Evolutionary conservation across 495 filamentous ascomycete species (phyloP), one percentile per base, ranked within the genome.

Genomic region (Aspergillus incahuasiensis): DNA sequence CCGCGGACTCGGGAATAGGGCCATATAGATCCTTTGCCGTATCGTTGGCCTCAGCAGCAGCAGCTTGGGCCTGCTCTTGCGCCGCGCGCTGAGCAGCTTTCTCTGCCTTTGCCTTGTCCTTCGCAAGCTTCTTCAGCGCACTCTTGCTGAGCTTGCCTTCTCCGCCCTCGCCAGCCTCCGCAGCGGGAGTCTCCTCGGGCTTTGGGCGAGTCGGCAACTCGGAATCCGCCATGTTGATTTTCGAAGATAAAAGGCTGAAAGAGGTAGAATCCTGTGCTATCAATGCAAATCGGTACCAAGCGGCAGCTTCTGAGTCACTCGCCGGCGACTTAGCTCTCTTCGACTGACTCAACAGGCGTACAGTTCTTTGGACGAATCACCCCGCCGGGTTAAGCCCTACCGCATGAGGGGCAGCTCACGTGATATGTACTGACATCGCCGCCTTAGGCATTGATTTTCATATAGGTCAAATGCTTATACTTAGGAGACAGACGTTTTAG

Each of bases 1-100:
- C 70, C 63, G 72, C 72, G 38, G 62, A 60, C 35, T 73, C 71
- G 46, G 75, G 75, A 42, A 76, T 60, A 35, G 61, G 66, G 54
- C 87, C 86, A 63, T 90, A 90, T 59, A 87, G 82, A 55, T 84
- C 80, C 63, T 83, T 85, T 48, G 88, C 85, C 24, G 79, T 85
- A 68, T 91, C 88, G 56, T 84, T 85, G 57, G 78, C 79, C 4
- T 75, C 74, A n/a, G 74, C 68, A 20, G 72, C 76, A 20, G 81
- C 67, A 55, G 72, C 64, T 62, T 78, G 75, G 34, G 75, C 74
- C 64, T 75, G 69, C 62, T 82, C 77, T 59, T 81, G 75, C 19
- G 77, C 76, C 43, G 72, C 75, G n/a, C 78, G 74, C 25, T 73
- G 74, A 22, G 79, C 79, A 34, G 79, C 79, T 67, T 82, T 82